phyloP scores from a whole-genome alignment of 1,284 basidiomycete species.

The Apiotrichum brassicae region DNA sequence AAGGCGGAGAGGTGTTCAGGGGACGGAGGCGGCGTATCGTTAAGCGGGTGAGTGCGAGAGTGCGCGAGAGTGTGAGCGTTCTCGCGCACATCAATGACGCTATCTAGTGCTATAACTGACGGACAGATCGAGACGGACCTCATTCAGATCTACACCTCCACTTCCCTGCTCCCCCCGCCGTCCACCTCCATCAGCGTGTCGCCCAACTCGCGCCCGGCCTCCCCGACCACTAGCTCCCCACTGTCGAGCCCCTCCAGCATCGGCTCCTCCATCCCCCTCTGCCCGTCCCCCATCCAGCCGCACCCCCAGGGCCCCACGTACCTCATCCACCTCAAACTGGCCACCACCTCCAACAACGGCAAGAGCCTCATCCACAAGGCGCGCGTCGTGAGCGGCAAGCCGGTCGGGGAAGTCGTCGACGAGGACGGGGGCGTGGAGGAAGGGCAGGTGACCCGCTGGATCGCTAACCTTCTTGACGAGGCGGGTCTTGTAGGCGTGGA shows the following conservation, averaged over 20 bases:
- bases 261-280: constrained; percentile 8
- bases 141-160: constrained; percentile 37
- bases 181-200: constrained; percentile 27
- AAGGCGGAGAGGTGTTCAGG: constrained; percentile 41
- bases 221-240: constrained; percentile 20
- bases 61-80: background rate
- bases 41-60: constrained; percentile 39
- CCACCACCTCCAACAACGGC: constrained; percentile 41
- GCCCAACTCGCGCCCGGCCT: constrained; percentile 38
- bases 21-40: constrained; percentile 44
- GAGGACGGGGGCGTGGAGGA: constrained; percentile 39
- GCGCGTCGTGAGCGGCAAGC: constrained; percentile 29
- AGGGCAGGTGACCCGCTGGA: constrained; percentile 38
- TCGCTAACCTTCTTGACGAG: constrained; percentile 27
- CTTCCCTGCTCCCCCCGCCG: constrained; percentile 29
- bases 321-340: constrained; percentile 31
- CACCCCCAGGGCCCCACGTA: constrained; percentile 33
- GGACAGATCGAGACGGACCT: constrained; percentile 44
- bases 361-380: constrained; percentile 40
- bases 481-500: constrained; percentile 36
- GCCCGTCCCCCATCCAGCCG: constrained; percentile 6
- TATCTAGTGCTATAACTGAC: no score
- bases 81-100: background rate
- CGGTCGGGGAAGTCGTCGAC: constrained; percentile 40
- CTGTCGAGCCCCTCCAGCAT: constrained; percentile 19